Evolutionary conservation across 495 filamentous ascomycete species (phyloP).

Genomic region (Penicillium macrosclerotiorum): DNA sequence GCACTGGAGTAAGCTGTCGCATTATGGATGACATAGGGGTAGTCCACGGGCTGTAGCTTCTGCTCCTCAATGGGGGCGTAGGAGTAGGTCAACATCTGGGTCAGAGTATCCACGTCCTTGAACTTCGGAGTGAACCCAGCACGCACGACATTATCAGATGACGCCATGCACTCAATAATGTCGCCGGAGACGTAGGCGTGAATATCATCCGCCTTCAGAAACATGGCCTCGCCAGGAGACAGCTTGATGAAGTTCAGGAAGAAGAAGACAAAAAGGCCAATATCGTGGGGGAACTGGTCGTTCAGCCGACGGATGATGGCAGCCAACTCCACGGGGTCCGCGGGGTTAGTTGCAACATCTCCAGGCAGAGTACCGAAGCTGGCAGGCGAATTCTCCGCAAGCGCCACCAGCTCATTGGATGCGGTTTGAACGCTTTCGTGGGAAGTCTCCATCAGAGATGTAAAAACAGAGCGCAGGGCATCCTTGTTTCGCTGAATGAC

Average conservation of each 20-base stretch:
- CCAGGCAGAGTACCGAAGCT: slow-evolving; percentile 40
- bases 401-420: slow-evolving; percentile 62
- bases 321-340: slow-evolving; percentile 58
- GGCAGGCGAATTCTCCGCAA: slow-evolving; percentile 56
- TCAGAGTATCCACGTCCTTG: slow-evolving; percentile 92
- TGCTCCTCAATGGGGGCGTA: slow-evolving; percentile 93
- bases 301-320: slow-evolving; percentile 74
- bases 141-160: slow-evolving; percentile 95
- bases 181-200: slow-evolving; percentile 96
- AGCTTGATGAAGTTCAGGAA: slow-evolving; percentile 82
- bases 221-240: slow-evolving; percentile 88
- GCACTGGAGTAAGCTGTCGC: slow-evolving; percentile 71
- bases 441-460: slow-evolving; percentile 73
- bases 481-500: slow-evolving; percentile 71
- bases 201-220: slow-evolving; percentile 92
- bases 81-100: slow-evolving; percentile 87
- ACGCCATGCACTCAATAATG: slow-evolving; percentile 98
- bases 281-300: slow-evolving; percentile 71
- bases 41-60: slow-evolving; percentile 83
- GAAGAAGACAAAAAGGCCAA: slow-evolving; percentile 76
- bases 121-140: slow-evolving; percentile 98
- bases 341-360: slow-evolving; percentile 35
- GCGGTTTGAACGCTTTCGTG: slow-evolving; percentile 62
- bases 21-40: slow-evolving; percentile 79
- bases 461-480: slow-evolving; percentile 71